These are phyloP conservation scores for Tuber aestivum DNA, from an alignment of 495 filamentous ascomycete species.

Conservation along the genomic window DNA sequence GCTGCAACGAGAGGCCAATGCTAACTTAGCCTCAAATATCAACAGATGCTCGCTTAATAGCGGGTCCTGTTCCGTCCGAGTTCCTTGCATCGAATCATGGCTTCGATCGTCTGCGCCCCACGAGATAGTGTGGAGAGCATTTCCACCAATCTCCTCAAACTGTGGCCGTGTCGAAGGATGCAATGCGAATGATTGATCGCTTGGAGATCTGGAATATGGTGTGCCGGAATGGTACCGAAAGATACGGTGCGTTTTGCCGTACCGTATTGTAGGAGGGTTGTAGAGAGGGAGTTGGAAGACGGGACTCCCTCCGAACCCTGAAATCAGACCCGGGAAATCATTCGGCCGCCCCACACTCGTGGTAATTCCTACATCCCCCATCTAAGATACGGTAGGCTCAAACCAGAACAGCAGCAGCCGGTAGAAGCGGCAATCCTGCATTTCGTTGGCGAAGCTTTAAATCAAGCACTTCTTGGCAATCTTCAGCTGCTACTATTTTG, in stretches of 20 bases:
- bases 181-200: background rate
- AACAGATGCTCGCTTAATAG: background rate
- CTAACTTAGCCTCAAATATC: background rate
- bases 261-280: no score
- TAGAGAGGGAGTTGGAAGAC: background rate
- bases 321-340: background rate
- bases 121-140: background rate
- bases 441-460: background rate
- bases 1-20: background rate
- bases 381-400: background rate
- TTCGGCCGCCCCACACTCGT: background rate
- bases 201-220: background rate
- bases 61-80: background rate
- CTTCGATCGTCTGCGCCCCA: background rate
- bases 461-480: background rate
- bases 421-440: background rate
- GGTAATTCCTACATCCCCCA: background rate
- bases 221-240: background rate
- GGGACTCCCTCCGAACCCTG: background rate
- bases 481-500: background rate
- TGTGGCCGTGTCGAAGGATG: background rate
- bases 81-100: background rate
- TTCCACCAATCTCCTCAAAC: background rate
- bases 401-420: background rate
- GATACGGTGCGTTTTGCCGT: background rate